Percentiles rank a stretch among this genome's conserved stretches.
These are phyloP conservation scores for Tetracentron sinense DNA, from an alignment of 164 flowering plant species.

Conservation along the genomic window DNA sequence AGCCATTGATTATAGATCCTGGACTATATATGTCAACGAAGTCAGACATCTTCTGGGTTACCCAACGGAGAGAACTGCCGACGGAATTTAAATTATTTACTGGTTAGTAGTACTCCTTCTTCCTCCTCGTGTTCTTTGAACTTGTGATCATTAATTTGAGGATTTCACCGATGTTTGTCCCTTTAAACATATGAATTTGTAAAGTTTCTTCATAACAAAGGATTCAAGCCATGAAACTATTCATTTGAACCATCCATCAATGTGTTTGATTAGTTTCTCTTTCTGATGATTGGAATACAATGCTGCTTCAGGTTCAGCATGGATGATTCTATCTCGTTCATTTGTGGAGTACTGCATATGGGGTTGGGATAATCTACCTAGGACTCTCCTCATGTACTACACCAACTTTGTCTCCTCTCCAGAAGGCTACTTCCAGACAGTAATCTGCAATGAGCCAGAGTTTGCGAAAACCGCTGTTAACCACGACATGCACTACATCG, in stretches of 20 bases:
- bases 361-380: constrained; percentile 93
- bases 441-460: constrained; percentile 70
- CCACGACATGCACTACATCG: constrained; percentile 77
- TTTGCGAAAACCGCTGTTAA: constrained; percentile 51
- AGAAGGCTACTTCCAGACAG: constrained; percentile 85
- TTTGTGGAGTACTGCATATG: constrained; percentile 68
- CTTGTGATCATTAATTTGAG: background rate
- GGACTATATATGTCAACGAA: constrained; percentile 62
- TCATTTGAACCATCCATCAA: background rate
- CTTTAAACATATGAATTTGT: too few species aligned
- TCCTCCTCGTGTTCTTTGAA: background rate
- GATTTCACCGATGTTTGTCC: background rate
- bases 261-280: background rate
- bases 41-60: constrained; percentile 53
- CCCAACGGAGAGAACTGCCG: constrained; percentile 57
- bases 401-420: constrained; percentile 82
- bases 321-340: constrained; percentile 71
- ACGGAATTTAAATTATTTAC: constrained; percentile 79
- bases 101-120: constrained; percentile 46
- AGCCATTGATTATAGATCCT: constrained; percentile 88
- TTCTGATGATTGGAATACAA: background rate
- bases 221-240: background rate
- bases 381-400: constrained; percentile 84
- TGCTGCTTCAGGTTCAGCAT: constrained; percentile 70
- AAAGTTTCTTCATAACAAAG: constrained; percentile 2